Base-by-base conservation (phyloP, 2,329 filamentous ascomycete species). In the Lachnellula cervina region DNA sequence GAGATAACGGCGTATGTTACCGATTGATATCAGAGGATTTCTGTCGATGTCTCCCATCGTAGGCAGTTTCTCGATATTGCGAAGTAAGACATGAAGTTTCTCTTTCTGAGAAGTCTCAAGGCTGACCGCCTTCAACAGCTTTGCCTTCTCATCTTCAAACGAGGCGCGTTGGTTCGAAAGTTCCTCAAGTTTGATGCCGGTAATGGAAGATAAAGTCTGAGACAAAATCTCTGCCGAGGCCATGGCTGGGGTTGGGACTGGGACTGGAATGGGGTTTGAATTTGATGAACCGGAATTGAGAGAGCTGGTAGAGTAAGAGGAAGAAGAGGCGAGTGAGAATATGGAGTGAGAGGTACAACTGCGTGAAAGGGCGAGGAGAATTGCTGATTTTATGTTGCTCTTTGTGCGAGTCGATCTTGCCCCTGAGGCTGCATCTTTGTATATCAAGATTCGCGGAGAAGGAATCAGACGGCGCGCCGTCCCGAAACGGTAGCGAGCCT, bases 111-210 rank as follows among this genome's bases (percentile, higher is more conserved):
- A 61, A 3, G 53, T 49, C 49, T 69, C 65, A 17, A 56, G 53
- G 2, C 61, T 57, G 23, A 66, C 64, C 14, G 68, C 66, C n/a
- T 68, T 60, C 17, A 77, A 60, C 8, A 80, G 71, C 2, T 71
- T 63, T 2, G 66, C 59, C 60, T 81, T 80, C 38, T 70, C 73
- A 38, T 66, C 65, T 53, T 79, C 74, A 61, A 80, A 83, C 2
- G 73, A 67, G 0, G 68, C 66, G 38, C 76, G 77, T 58, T 81
- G 76, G 56, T 77, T 77, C 17, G 74, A 71, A 7, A 84, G 73
- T 62, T 84, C 78, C 16, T 72, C 70, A 56, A 83, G 76, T 63
- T 83, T 84, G 59, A 77, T 79, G 25, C 70, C 68, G n/a, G 79
- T 82, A 63, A 82, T 79, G 38, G 77, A 77, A 47, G 76, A 73